phyloP scores from a whole-genome alignment of 2,329 filamentous ascomycete species.

The Alternaria burnsii region DNA sequence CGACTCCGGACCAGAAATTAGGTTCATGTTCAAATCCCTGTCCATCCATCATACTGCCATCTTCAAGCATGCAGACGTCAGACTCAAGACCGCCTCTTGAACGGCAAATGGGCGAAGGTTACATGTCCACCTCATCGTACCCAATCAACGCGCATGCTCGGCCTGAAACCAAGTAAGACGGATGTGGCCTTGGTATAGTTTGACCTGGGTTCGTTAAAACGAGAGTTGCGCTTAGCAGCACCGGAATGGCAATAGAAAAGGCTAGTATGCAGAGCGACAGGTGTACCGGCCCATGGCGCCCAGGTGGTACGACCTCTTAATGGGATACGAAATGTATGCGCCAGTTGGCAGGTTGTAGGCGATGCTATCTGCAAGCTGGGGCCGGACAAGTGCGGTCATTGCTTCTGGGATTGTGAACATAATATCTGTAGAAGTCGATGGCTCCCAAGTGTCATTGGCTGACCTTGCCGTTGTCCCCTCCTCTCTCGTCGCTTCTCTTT shows the following conservation, averaged over 20 bases:
- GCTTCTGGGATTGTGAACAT: constrained; percentile 26
- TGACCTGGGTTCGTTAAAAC: background rate
- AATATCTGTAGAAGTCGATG: background rate
- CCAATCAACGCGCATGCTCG: background rate
- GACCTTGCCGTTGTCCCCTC: background rate
- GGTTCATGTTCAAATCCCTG: background rate
- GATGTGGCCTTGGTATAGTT: background rate
- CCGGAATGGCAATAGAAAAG: constrained; percentile 17
- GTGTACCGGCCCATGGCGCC: constrained; percentile 24
- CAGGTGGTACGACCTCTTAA: constrained; percentile 21
- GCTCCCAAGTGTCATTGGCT: background rate
- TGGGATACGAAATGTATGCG: constrained; percentile 17
- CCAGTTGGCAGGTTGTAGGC: constrained; percentile 16
- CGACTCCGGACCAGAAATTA: background rate
- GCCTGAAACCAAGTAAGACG: background rate
- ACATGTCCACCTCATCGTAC: background rate
- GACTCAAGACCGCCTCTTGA: background rate
- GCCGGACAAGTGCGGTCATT: constrained; percentile 7
- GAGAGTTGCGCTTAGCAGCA: background rate
- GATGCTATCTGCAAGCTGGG: constrained; percentile 4
- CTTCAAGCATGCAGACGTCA: background rate
- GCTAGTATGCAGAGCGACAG: constrained; percentile 8
- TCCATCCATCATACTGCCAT: background rate
- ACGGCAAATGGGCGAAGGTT: background rate
- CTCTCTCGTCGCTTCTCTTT: background rate